phyloP scores from a whole-genome alignment of 2,329 filamentous ascomycete genomes.

The Paraphaeosphaeria sporulosa region DNA sequence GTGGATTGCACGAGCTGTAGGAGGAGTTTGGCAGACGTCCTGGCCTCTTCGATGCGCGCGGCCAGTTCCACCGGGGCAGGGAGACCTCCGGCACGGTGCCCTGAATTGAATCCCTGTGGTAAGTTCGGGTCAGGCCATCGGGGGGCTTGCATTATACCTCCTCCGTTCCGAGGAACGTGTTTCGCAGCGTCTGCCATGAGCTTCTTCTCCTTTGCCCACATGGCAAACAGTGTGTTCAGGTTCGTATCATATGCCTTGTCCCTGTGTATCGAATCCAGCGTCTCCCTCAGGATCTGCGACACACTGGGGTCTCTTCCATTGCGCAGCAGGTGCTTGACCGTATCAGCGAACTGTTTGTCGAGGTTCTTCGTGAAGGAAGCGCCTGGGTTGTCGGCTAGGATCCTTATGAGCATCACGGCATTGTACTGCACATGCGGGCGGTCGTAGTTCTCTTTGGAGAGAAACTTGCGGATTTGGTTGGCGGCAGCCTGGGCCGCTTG shows the following conservation, averaged over 20 bases:
- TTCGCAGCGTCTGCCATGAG: slow-evolving; percentile 57
- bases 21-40: slow-evolving; percentile 89
- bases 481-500: slow-evolving; percentile 83
- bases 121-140: slow-evolving; percentile 42
- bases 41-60: slow-evolving; percentile 86
- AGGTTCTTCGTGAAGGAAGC: slow-evolving; percentile 89
- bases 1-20: slow-evolving; percentile 90
- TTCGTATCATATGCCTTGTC: slow-evolving; percentile 78
- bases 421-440: slow-evolving; percentile 87
- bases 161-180: slow-evolving; percentile 48
- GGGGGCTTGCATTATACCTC: slow-evolving; percentile 53
- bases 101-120: neutral
- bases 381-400: slow-evolving; percentile 90
- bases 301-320: slow-evolving; percentile 76
- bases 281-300: slow-evolving; percentile 86
- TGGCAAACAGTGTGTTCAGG: slow-evolving; percentile 72
- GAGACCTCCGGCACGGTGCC: slow-evolving; percentile 27
- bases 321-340: slow-evolving; percentile 77
- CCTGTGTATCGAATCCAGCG: slow-evolving; percentile 77
- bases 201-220: slow-evolving; percentile 84
- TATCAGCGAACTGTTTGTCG: slow-evolving; percentile 82
- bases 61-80: slow-evolving; percentile 80
- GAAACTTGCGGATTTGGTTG: slow-evolving; percentile 79
- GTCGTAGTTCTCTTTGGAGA: slow-evolving; percentile 73
- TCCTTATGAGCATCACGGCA: slow-evolving; percentile 92